Conservation (phyloP, 1,284 basidiomycete genomes). For the Abortiporus biennis region DNA sequence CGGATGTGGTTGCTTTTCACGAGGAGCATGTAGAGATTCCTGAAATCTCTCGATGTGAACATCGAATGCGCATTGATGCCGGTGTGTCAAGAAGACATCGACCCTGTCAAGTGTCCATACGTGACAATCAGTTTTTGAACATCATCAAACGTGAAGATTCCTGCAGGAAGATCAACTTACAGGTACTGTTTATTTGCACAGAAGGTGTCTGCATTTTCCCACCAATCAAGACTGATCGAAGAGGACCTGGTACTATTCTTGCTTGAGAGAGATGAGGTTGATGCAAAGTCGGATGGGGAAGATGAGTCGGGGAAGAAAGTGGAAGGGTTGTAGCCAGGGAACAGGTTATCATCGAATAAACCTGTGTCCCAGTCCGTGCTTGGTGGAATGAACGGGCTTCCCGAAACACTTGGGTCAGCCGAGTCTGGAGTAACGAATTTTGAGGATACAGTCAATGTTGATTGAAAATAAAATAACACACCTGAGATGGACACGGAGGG, state of each 20-base stretch:
- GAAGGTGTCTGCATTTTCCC: slow-evolving; percentile 23
- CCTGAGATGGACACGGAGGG: neutral
- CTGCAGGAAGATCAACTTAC: slow-evolving; percentile 22
- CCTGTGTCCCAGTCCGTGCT: slow-evolving; percentile 1
- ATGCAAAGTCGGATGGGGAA: neutral
- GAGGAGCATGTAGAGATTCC: slow-evolving; percentile 18
- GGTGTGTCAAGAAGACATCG: slow-evolving; percentile 48
- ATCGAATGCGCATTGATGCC: slow-evolving; percentile 55
- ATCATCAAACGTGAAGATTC: no score
- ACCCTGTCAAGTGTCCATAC: slow-evolving; percentile 30
- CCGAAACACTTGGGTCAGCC: neutral
- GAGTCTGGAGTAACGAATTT: no score
- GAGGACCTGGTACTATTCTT: slow-evolving; percentile 1
- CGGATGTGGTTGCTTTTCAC: slow-evolving; percentile 41
- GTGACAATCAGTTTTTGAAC: slow-evolving; percentile 7
- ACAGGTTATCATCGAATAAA: slow-evolving; percentile 5
- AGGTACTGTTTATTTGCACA: slow-evolving; percentile 32
- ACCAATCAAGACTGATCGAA: slow-evolving; percentile 11
- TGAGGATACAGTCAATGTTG: neutral
- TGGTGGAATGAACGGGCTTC: neutral
- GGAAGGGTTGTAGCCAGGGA: slow-evolving; percentile 5
- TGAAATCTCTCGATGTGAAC: slow-evolving; percentile 40
- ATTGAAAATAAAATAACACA: neutral
- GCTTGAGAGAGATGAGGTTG: neutral
- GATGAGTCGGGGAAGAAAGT: neutral